These are phyloP conservation scores for Xylariaceae sp. DNA, from an alignment of 2,329 filamentous ascomycete species.

Conservation along the genomic window DNA sequence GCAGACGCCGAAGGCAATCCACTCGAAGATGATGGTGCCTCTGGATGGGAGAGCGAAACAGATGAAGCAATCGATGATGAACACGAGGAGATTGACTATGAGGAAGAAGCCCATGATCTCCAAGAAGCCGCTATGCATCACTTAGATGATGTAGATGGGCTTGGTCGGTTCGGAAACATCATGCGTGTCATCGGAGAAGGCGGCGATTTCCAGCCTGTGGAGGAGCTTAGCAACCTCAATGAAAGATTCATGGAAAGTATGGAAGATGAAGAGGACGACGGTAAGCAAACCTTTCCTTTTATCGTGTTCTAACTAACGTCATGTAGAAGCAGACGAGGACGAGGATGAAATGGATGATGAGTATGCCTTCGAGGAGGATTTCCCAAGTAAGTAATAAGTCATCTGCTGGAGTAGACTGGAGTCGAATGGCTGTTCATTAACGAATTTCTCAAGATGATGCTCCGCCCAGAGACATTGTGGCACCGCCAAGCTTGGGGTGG, in stretches of 20 bases:
- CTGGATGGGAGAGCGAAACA: conserved; percentile 58
- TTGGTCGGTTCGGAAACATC: conserved; percentile 47
- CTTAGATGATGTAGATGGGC: conserved; percentile 38
- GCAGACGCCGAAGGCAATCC: conserved; percentile 60
- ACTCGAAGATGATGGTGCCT: conserved; percentile 56
- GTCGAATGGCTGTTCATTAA: conserved; percentile 5
- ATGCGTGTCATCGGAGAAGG: conserved; percentile 54
- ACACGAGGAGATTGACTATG: conserved; percentile 49
- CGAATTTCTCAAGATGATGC: conserved; percentile 36
- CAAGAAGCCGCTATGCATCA: conserved; percentile 49
- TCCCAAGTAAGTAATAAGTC: conserved; percentile 45
- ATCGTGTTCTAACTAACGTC: conserved; percentile 21
- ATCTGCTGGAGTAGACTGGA: neutral
- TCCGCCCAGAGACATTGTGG: conserved; percentile 40
- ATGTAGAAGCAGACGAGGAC: conserved; percentile 52
- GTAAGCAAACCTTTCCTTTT: conserved; percentile 17
- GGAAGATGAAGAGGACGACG: conserved; percentile 52
- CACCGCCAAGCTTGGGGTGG: conserved; percentile 48
- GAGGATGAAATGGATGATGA: conserved; percentile 68
- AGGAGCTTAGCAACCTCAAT: conserved; percentile 48
- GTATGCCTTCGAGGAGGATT: conserved; percentile 58
- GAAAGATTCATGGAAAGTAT: conserved; percentile 50
- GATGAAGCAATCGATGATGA: conserved; percentile 58
- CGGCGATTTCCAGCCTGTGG: conserved; percentile 46
- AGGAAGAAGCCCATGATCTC: conserved; percentile 52